A percentile compares a stretch with the other conserved stretches of the same genome.
These are phyloP conservation scores for Sarcodon aspratus DNA, from an alignment of 768 basidiomycete genomes.

Conservation along the genomic window DNA sequence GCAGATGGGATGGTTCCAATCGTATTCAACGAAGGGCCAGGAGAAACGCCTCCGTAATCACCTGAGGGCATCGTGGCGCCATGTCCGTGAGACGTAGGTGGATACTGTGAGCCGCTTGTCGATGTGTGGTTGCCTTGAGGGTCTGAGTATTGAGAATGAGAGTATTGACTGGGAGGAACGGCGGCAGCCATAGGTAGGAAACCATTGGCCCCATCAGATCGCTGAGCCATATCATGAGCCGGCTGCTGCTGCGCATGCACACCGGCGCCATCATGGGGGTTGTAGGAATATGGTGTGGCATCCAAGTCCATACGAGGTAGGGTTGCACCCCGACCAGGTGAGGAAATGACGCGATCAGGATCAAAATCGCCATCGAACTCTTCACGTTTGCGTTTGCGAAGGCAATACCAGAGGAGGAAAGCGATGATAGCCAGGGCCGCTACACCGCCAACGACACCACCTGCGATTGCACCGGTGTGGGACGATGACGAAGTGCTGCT, in stretches of 20 bases:
- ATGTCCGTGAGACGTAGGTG: background rate
- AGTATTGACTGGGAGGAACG: background rate
- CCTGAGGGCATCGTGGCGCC: background rate
- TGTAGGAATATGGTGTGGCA: background rate
- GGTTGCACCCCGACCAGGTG: background rate
- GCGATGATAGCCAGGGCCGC: constrained; percentile 1
- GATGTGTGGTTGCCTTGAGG: background rate
- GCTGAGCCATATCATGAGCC: background rate
- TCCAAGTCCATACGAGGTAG: background rate
- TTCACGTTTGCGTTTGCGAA: constrained; percentile 10
- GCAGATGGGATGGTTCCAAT: background rate
- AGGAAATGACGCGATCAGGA: constrained; percentile 22
- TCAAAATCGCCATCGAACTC: constrained; percentile 36
- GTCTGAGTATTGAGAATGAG: background rate
- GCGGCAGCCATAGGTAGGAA: background rate
- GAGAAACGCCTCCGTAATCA: background rate
- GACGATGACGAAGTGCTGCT: background rate
- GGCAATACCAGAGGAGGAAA: constrained; percentile 6
- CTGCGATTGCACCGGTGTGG: constrained; percentile 10
- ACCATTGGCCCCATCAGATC: background rate
- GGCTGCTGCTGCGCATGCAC: background rate
- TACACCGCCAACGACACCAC: constrained; percentile 8
- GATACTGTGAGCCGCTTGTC: background rate
- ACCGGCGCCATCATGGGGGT: background rate
- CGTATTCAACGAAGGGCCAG: background rate